These are phyloP conservation scores for Drosera spatulata DNA, from an alignment of 179 eudicot genomes.

Conservation along the genomic window DNA sequence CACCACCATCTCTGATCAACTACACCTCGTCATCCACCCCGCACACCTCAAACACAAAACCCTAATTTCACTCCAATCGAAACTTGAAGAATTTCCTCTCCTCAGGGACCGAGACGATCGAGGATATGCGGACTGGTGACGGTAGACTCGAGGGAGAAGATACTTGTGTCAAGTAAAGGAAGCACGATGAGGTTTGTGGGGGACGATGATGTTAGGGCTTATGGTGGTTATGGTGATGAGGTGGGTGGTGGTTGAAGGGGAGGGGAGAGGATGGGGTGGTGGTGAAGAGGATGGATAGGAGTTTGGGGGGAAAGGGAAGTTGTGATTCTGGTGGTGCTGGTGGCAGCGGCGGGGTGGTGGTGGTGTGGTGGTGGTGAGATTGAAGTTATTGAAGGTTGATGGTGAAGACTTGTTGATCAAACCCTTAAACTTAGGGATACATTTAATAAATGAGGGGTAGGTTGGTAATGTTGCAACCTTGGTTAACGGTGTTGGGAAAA, in stretches of 20 bases:
- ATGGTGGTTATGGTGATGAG: constrained; percentile 25
- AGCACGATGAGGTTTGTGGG: constrained; percentile 44
- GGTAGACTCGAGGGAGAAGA: constrained; percentile 24
- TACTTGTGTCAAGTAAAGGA: constrained; percentile 39
- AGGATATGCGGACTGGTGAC: constrained; percentile 34
- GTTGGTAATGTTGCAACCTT: no score
- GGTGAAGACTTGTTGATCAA: no score
- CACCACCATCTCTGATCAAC: no score
- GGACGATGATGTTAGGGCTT: constrained; percentile 21
- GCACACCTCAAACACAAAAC: constrained; percentile 5
- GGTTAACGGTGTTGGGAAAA: no score
- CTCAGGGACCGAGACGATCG: constrained; percentile 32
- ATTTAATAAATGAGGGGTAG: no score
- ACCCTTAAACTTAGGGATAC: no score
- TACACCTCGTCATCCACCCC: no score
- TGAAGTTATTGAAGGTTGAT: constrained; percentile 38
- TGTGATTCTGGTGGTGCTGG: constrained; percentile 33
- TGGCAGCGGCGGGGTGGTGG: constrained; percentile 4
- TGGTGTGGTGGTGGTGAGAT: constrained; percentile 13
- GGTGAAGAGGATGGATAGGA: constrained; percentile 65
- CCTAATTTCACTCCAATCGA: constrained; percentile 13
- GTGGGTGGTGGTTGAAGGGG: constrained; percentile 15
- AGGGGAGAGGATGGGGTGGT: constrained; percentile 13
- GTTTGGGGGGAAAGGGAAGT: constrained; percentile 79
- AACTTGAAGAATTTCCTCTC: constrained; percentile 18